Evolutionary conservation across 345 rosid genomes (phyloP), one percentile per base, ranked within the genome.

Genomic region (Populus nigra): DNA sequence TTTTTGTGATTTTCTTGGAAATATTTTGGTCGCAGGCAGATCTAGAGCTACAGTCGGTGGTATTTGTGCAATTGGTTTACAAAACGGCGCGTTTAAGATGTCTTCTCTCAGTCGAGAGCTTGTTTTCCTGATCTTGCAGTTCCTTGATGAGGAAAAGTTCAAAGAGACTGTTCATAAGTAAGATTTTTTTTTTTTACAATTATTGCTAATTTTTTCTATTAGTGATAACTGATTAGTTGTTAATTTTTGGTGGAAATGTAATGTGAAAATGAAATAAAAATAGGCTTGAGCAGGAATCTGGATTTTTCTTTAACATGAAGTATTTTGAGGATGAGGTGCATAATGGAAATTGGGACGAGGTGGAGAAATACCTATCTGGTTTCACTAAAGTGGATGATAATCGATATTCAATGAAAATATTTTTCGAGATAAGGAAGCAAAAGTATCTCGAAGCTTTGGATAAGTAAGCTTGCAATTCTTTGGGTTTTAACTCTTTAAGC

Each of bases 271-370:
- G 11, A 33, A 59, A 59, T 59, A 59, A 73, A 68, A 76, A 47
- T 85, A 96, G 99, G 89, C 97, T 96, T 81, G 99, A 96, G 77
- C 98, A 93, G 89, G 98, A 96, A 85, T 93, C 99, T 84, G 99
- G 99, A 38, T 96, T 96, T 88, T 96, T 89, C 97, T 96, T 96
- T 83, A 96, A 93, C 83, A 91, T 93, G 96, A 96, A 92, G 86
- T 88, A 96, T 90, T 96, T 96, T 74, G 99, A 96, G 89, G 99
- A 96, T 79, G 98, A 93, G 86, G 99, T 96, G 74, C 98, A 91
- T 57, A 89, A 84, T 78, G 99, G 99, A 13, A 96, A 92, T 71
- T 96, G 99, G 99, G 99, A 96, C 78, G 99, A 96, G 78, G 98
- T 96, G 36, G 99, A 96, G 87, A 96, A 84, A 77, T 96, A 96